phyloP scores from a whole-genome alignment of 2,329 filamentous ascomycete genomes.

The Cercospora sesami region DNA sequence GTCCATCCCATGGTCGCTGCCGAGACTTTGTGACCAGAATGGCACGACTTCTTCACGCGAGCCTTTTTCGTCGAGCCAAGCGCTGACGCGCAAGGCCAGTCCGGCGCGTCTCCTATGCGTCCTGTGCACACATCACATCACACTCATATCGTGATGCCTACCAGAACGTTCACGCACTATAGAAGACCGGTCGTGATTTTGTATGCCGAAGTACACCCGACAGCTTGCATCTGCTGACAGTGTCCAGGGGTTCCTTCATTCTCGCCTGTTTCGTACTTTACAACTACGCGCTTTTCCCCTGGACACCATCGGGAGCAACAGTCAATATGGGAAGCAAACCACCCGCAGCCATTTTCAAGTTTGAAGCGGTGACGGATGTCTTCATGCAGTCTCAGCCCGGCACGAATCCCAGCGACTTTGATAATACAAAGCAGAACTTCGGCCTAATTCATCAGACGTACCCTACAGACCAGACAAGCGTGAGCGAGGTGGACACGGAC shows the following conservation, averaged over 20 bases:
- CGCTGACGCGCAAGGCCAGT: not conserved
- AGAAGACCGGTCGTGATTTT: slow-evolving; percentile 3
- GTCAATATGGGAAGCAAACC: slow-evolving; percentile 19
- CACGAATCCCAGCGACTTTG: slow-evolving; percentile 50
- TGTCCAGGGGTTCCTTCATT: not conserved
- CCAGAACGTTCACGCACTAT: not conserved
- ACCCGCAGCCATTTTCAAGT: slow-evolving; percentile 19
- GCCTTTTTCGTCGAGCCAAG: not conserved
- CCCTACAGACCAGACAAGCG: slow-evolving; percentile 23
- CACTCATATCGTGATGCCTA: slow-evolving; percentile 2
- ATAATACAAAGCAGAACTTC: slow-evolving; percentile 49
- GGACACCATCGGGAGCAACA: not conserved
- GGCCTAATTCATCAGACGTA: slow-evolving; percentile 53
- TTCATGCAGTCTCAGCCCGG: slow-evolving; percentile 54
- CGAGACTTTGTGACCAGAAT: not conserved
- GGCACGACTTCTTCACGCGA: slow-evolving; percentile 1
- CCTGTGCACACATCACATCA: not conserved
- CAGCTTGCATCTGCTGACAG: not conserved
- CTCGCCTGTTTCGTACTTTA: slow-evolving; percentile 1
- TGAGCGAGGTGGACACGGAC: slow-evolving; percentile 48
- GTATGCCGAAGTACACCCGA: slow-evolving; percentile 1
- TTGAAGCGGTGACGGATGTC: slow-evolving; percentile 48
- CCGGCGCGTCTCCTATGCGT: not conserved
- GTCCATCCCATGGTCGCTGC: not conserved
- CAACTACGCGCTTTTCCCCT: not conserved